Base-by-base conservation (phyloP, 257 asterid species). In the Solanum okadae region DNA sequence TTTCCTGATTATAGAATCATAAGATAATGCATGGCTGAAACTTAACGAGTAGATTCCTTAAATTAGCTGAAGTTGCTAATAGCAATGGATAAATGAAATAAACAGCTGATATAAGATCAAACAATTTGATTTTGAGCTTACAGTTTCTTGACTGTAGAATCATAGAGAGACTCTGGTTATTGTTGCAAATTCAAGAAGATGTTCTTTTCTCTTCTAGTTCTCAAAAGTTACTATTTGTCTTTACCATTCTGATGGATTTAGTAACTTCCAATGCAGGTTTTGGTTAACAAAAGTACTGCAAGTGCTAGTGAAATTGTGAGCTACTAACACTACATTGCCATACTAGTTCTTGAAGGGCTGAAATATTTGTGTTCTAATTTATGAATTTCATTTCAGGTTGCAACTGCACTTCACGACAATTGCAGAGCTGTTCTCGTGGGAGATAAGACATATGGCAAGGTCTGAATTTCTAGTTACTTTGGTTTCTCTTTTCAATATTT, bases 251-350 rank as follows among this genome's bases (percentile, higher is more conserved):
- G 71, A 82, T 49, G 70, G 71, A 40, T 61, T 82, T 82, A 72
- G 84, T 34, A 42, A 86, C 88, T 88, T 37, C 76, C 70, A 14
- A 73, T 95, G 94, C 98, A 97, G 99, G 98, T 97, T 87, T 90
- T 97, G 95, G 99, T 97, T 93, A 97, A 97, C 89, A 94, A 89
- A 89, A 97, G 93, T 90, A 96, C 99, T 75, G 99, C 99, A 18
- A 97, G 99, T 90, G 99, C 99, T 42, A 97, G 99, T 90, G 99
- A 97, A 96, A 97, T 97, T 88, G 99, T 97, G 92, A 97, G 99
- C 88, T 87, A 61, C 89, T 90, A 87, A 88, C 75, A 86, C 78
- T 72, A 90, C 44, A 52, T 29, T 79, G n/a, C 71, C 85, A n/a
- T 67, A 82, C 68, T 7, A 18, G 86, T 82, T 82, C 70, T 49